Evolutionary conservation across 202 grass and related monocot genomes (phyloP).

Genomic region (Saccharum hybrid): DNA sequence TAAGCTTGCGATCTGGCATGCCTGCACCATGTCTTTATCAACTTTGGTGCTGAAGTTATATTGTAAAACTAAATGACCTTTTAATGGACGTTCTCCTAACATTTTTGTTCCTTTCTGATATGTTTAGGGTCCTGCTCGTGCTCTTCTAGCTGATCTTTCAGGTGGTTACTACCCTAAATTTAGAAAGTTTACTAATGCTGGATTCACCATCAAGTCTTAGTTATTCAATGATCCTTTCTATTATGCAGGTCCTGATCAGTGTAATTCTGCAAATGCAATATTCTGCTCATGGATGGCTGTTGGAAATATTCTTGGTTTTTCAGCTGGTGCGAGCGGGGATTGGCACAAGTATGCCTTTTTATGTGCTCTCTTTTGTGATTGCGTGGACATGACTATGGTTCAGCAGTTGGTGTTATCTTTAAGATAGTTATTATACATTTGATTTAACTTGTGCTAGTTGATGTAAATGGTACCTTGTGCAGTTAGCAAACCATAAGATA

Average conservation of each 20-base stretch:
- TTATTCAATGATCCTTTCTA: constrained; percentile 29
- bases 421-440: background rate
- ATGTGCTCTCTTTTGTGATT: constrained; percentile 18
- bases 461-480: background rate
- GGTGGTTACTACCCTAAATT: constrained; percentile 50
- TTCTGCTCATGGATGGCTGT: constrained; percentile 99
- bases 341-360: constrained; percentile 78
- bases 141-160: constrained; percentile 95
- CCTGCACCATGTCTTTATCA: constrained; percentile 18
- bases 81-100: constrained; percentile 19
- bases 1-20: constrained; percentile 54
- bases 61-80: constrained; percentile 27
- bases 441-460: background rate
- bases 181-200: constrained; percentile 36
- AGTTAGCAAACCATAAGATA: background rate
- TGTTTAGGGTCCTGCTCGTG: constrained; percentile 84
- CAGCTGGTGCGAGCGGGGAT: constrained; percentile 74
- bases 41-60: constrained; percentile 9
- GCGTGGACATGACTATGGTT: constrained; percentile 9
- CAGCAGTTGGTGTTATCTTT: constrained; percentile 10
- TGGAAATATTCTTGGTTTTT: constrained; percentile 93
- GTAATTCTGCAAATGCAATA: constrained; percentile 96
- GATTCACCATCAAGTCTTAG: constrained; percentile 11
- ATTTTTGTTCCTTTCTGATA: constrained; percentile 3
- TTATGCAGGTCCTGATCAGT: constrained; percentile 78